Percentiles rank a stretch among this genome's conserved stretches.
phyloP scores from a whole-genome alignment of 441 rosid genomes.

The Croton setiger region DNA sequence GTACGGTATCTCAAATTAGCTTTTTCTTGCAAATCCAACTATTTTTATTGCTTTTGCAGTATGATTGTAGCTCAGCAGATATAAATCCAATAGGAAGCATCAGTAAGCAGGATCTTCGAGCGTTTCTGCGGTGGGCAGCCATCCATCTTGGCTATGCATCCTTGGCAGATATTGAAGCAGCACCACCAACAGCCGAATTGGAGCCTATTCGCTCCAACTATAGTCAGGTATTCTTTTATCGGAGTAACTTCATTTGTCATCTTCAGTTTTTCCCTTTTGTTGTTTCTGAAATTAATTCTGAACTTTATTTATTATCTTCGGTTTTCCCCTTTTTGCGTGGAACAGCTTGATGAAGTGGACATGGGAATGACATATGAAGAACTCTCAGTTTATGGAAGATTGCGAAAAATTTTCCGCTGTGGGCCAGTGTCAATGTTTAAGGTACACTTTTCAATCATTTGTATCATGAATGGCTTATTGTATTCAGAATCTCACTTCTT shows the following conservation, averaged over 20 bases:
- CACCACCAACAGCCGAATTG: slow-evolving; percentile 96
- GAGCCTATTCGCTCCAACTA: slow-evolving; percentile 95
- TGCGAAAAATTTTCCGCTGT: slow-evolving; percentile 86
- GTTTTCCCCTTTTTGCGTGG: neutral
- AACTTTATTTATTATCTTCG: neutral
- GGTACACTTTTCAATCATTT: slow-evolving; percentile 29
- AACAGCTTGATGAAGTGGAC: slow-evolving; percentile 96
- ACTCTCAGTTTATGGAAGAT: slow-evolving; percentile 86
- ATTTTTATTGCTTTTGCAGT: slow-evolving; percentile 45
- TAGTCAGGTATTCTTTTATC: slow-evolving; percentile 53
- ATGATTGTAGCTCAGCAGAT: slow-evolving; percentile 95
- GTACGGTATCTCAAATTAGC: neutral
- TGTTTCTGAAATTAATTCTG: neutral
- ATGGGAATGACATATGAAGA: slow-evolving; percentile 99
- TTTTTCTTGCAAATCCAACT: slow-evolving; percentile 4
- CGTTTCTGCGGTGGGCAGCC: slow-evolving; percentile 90
- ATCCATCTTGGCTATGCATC: slow-evolving; percentile 77
- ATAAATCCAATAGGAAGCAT: slow-evolving; percentile 97
- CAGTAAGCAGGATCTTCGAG: slow-evolving; percentile 83
- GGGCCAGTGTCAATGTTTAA: slow-evolving; percentile 96
- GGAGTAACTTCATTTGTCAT: neutral
- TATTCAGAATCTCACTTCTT: slow-evolving; percentile 10
- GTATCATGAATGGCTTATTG: neutral
- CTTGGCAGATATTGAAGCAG: slow-evolving; percentile 88
- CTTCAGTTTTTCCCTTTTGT: neutral